phyloP scores from a whole-genome alignment of 2,329 filamentous ascomycete genomes.

The Cordyceps fumosorosea region DNA sequence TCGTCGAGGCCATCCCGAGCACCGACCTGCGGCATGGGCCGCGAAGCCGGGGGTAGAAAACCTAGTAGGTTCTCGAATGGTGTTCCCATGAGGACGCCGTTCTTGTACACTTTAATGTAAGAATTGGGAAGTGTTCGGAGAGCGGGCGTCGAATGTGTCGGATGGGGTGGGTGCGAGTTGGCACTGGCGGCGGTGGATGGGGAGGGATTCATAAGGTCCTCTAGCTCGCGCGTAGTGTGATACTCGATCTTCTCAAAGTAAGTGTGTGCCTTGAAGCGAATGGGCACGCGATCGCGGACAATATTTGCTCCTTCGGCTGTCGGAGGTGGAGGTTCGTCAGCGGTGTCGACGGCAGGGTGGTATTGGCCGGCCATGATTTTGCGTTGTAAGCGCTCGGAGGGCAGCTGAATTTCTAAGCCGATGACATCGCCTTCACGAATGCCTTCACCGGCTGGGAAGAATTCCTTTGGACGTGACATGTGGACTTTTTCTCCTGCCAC shows the following conservation, averaged over 20 bases:
- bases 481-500: constrained; percentile 86
- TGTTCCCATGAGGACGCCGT: constrained; percentile 78
- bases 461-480: constrained; percentile 87
- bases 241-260: constrained; percentile 94
- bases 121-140: constrained; percentile 82
- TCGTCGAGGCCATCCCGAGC: constrained; percentile 87
- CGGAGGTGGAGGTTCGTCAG: constrained; percentile 48
- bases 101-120: constrained; percentile 86
- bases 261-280: constrained; percentile 86
- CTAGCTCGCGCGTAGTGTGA: constrained; percentile 78
- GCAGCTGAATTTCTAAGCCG: constrained; percentile 85
- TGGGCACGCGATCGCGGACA: constrained; percentile 89
- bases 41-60: constrained; percentile 86
- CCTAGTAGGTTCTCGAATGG: constrained; percentile 82
- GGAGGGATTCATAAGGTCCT: constrained; percentile 71
- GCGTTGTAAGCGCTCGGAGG: constrained; percentile 75
- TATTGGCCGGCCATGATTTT: constrained; percentile 84
- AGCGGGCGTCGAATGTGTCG: constrained; percentile 65
- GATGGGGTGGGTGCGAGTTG: constrained; percentile 55
- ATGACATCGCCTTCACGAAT: constrained; percentile 89
- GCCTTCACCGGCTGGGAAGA: constrained; percentile 72
- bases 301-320: constrained; percentile 66
- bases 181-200: constrained; percentile 40
- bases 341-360: constrained; percentile 73
- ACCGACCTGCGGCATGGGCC: constrained; percentile 62